Evolutionary conservation across 164 flowering plant species (phyloP), one percentile per base, ranked within the genome.

Genomic region (Brasenia schreberi): DNA sequence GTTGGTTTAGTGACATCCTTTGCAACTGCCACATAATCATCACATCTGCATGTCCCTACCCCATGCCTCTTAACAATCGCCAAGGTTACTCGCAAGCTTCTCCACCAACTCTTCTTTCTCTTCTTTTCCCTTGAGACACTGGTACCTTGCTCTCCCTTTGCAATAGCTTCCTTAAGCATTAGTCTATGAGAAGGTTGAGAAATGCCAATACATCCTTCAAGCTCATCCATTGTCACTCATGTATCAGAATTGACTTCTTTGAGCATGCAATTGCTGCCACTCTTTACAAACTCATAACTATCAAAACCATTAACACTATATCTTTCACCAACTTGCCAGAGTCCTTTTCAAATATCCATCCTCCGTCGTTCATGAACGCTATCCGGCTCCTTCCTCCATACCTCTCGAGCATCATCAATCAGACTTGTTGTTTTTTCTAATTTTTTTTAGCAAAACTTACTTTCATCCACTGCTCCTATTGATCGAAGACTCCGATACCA

Each of bases 31-130:
- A 58, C 60, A 58, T 72, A 9, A 63, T 73, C 16, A 49, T 64
- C 59, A 16, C 49, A 19, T 42, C 63, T 67, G 14, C 27, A 17
- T 23, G 61, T 65, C 43, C 69, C 75, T 62, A 59, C 5, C 18
- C 18, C 74, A 52, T 69, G 44, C 39, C 68, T 71, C 39, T 33
- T 33, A 33, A 33, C 39, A 33, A 33, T 33, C 64, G 82, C 66
- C 18, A 80, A 75, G 27, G 66, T 27, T 7, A 68, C 61, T 69
- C 81, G 72, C 17, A 90, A 68, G 74, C 72, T 82, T 65, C 69
- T 77, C 4, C 85, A 69, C 94, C 94, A 90, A 33, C 81, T 70
- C 11, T 19, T 77, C 73, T 78, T 84, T 19, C 60, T 58, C 60
- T 58, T 58, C 60, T 12, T 12, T 12, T 18, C 60, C 39, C 3